Evolutionary conservation across 2,329 filamentous ascomycete genomes (phyloP).

Genomic region (Didymella lethalis): DNA sequence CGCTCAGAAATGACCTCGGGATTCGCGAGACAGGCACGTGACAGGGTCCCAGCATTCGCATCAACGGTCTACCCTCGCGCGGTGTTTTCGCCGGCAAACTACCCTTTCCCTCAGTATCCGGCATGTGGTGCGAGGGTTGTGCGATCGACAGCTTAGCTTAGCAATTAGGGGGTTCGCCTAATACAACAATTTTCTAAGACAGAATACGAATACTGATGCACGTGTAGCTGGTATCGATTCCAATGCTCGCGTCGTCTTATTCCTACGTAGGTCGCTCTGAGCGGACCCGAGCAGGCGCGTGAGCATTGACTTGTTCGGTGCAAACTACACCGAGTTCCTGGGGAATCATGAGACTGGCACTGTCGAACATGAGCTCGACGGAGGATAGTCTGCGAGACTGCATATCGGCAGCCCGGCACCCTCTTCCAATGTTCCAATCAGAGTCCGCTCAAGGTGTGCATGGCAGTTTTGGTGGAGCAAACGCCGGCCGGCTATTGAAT

Average conservation of each 20-base stretch:
- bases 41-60: neutral
- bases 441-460: constrained; percentile 14
- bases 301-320: constrained; percentile 15
- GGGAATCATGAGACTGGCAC: neutral
- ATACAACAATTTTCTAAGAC: constrained; percentile 2
- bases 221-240: neutral
- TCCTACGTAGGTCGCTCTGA: constrained; percentile 15
- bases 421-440: neutral
- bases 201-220: neutral
- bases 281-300: constrained; percentile 16
- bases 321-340: constrained; percentile 11
- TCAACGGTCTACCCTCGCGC: neutral
- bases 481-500: constrained; percentile 38
- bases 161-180: neutral
- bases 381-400: constrained; percentile 6
- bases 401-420: neutral
- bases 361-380: neutral
- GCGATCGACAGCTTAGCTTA: constrained; percentile 12
- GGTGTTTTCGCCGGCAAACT: constrained; percentile 10
- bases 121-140: constrained; percentile 6
- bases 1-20: neutral
- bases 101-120: constrained; percentile 15
- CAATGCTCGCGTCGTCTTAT: neutral
- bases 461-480: constrained; percentile 27
- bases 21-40: neutral